Conservation (phyloP, 2,329 filamentous ascomycete species). For the Verticillium albo-atrum region DNA sequence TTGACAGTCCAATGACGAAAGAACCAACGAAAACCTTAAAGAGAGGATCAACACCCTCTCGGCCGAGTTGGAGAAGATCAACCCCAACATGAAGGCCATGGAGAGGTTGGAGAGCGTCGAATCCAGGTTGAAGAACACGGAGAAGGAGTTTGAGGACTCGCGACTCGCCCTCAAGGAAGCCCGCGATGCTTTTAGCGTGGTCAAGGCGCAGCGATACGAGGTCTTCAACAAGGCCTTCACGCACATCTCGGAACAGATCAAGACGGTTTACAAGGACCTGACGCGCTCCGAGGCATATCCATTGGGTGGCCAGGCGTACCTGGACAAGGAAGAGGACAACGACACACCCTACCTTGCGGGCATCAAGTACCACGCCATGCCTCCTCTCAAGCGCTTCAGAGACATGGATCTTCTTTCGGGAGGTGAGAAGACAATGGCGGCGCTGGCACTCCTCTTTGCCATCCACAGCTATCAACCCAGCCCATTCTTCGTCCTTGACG, state of each 20-base stretch:
- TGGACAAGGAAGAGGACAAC: slow-evolving; percentile 91
- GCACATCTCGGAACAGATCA: slow-evolving; percentile 94
- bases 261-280: slow-evolving; percentile 89
- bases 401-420: slow-evolving; percentile 99
- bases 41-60: slow-evolving; percentile 73
- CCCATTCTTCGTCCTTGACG: slow-evolving; percentile 96
- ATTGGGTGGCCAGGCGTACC: slow-evolving; percentile 81
- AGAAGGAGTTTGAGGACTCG: slow-evolving; percentile 85
- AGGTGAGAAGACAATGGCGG: slow-evolving; percentile 98
- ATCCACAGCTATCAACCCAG: slow-evolving; percentile 94
- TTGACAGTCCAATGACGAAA: slow-evolving; percentile 59
- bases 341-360: slow-evolving; percentile 93
- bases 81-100: slow-evolving; percentile 93
- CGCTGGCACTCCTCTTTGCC: slow-evolving; percentile 90
- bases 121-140: slow-evolving; percentile 73
- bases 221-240: slow-evolving; percentile 93
- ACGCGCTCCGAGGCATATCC: slow-evolving; percentile 89
- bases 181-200: slow-evolving; percentile 76
- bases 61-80: slow-evolving; percentile 84
- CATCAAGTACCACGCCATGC: slow-evolving; percentile 99
- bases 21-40: slow-evolving; percentile 69
- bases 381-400: slow-evolving; percentile 93
- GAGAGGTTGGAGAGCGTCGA: slow-evolving; percentile 87
- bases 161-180: slow-evolving; percentile 68
- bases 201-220: slow-evolving; percentile 79